Base-by-base conservation (phyloP, 306 rosid species). In the Fragaria nilgerrensis region DNA sequence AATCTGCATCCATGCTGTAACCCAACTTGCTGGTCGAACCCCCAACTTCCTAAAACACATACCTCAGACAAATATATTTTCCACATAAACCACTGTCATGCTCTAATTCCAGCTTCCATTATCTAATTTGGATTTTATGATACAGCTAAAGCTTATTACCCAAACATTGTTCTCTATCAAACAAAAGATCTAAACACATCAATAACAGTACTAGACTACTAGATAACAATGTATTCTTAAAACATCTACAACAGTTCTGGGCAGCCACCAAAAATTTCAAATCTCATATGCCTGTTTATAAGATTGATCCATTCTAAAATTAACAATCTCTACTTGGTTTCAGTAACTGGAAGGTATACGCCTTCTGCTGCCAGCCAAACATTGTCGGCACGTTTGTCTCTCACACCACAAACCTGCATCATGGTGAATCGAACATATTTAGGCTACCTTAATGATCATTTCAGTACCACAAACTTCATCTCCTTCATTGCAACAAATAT, bases 331-430 rank as follows among this genome's bases (percentile, higher is more conserved):
- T 88, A 91, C 88, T 92, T 91, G 70, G 88, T 82, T 85, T 85
- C 93, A 4, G 81, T 82, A 47, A 92, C 82, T 0, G 99, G 99
- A 61, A 96, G 97, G 86, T 92, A 96, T 37, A 90, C 98, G 15
- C 99, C 99, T 86, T 96, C 99, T 0, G 94, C 97, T 17, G 98
- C 97, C 89, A 96, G 55, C 99, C 99, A 96, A 39, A 92, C 83
- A 73, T 92, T 96, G 75, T 96, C 99, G 1, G 93, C 90, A 0
- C 96, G 97, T 86, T 92, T 96, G 45, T 96, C 99, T 47, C 89
- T 87, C 36, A 96, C 82, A 27, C 90, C 96, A 41, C 99, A 96
- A 66, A 92, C 98, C 99, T 96, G 85, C 32, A 56, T 61, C 58
- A 39, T 4, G 47, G 71, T 41, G 19, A 49, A 67, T 44, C 34